phyloP scores from a whole-genome alignment of 106 monocot species.

The Dendrobium chrysotoxum region DNA sequence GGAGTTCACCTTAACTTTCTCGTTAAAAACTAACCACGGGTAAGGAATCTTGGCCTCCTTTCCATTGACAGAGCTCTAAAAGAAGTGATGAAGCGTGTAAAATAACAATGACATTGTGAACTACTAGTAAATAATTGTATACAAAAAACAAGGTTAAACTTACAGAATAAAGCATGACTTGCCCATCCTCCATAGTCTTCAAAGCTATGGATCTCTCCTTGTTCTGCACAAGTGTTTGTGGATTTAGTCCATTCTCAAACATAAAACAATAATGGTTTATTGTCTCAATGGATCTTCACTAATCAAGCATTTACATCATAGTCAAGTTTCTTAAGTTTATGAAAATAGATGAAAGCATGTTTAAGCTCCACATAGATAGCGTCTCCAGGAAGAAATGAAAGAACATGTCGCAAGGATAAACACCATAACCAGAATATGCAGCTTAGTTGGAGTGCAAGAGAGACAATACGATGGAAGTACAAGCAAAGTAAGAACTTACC shows the following conservation, averaged over 20 bases:
- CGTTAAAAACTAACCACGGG: constrained; percentile 98
- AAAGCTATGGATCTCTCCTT: constrained; percentile 93
- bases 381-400: background rate
- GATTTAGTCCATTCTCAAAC: background rate
- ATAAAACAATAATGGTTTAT: background rate
- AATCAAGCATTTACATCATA: background rate
- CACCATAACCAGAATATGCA: background rate
- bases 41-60: constrained; percentile 81
- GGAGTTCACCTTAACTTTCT: constrained; percentile 98
- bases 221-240: constrained; percentile 36
- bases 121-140: background rate
- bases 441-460: background rate
- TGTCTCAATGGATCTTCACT: background rate
- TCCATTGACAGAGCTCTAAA: constrained; percentile 93
- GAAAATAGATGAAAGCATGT: background rate
- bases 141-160: constrained; percentile 21
- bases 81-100: background rate
- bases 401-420: background rate
- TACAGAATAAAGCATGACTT: constrained; percentile 96
- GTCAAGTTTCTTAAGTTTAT: background rate
- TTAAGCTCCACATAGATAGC: background rate
- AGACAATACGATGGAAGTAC: background rate
- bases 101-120: background rate
- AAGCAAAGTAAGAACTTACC: constrained; percentile 29
- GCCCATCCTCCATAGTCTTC: constrained; percentile 99